Base-by-base conservation (phyloP, 371 early-diverging fungal genomes). In the Dinochytrium kinnereticum region DNA sequence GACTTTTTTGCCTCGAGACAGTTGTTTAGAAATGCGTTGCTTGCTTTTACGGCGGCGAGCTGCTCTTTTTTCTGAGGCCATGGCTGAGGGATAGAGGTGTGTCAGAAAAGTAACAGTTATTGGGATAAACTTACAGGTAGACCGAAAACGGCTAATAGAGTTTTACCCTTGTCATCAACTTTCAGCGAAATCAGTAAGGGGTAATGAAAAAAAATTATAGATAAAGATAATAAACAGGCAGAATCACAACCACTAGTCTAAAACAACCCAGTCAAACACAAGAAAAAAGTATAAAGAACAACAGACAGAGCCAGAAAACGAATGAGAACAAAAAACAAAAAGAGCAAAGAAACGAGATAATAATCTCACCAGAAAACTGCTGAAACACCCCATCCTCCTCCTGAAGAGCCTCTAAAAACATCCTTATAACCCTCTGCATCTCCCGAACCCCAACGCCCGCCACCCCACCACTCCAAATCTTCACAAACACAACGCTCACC, bases 111-210 rank as follows among this genome's bases (percentile, higher is more conserved):
- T 13, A 40, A 15, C 49, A 49, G 24, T 37, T 66, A 3, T 40
- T 2, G 30, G 33, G n/a, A 49, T 26, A 38, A n/a, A n/a, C n/a
- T n/a, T 26, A 68, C 68, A 24, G 68, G 68, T 36, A 68, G 30
- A n/a, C 68, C 68, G 34, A 68, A 68, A 31, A 28, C 33, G 13
- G 51, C 68, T 53, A 68, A 51, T 15, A 68, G 5, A 30, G 51
- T 68, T 36, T 68, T 28, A 26, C 68, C 68, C 44, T 68, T 68
- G 30, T 68, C 68, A 36, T 68, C 68, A 17, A 68, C 68, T 66
- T n/a, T n/a, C n/a, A n/a, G n/a, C n/a, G n/a, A n/a, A n/a, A n/a
- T n/a, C n/a, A n/a, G n/a, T n/a, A n/a, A n/a, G n/a, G n/a, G n/a
- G n/a, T n/a, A n/a, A n/a, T n/a, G n/a, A n/a, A n/a, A n/a, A n/a